phyloP scores from a whole-genome alignment of 805 yeast species.

The Yarrowia sp. region DNA sequence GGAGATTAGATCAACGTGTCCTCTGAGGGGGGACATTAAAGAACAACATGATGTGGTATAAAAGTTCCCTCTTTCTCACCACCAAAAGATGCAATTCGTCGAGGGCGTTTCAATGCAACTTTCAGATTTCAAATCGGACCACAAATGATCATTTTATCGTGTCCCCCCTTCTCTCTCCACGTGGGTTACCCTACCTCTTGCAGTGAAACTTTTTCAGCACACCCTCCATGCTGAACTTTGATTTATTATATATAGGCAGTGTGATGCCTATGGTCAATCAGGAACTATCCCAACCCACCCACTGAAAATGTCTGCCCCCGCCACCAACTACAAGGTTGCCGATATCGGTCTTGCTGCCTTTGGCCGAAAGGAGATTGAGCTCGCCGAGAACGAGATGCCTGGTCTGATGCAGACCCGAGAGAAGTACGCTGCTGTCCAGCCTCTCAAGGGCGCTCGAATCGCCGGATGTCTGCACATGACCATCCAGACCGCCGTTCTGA shows the following conservation, averaged over 20 bases:
- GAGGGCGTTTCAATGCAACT: too few species aligned
- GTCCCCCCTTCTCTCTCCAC: neutral
- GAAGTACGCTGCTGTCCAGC: conserved; percentile 89
- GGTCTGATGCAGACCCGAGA: conserved; percentile 98
- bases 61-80: neutral
- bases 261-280: neutral
- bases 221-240: conserved; percentile 2
- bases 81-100: neutral
- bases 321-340: conserved; percentile 89
- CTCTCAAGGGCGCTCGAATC: conserved; percentile 96
- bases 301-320: conserved; percentile 48
- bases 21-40: neutral
- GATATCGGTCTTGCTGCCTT: conserved; percentile 98
- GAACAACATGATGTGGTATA: neutral
- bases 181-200: conserved; percentile 28
- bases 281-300: conserved; percentile 4
- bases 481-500: conserved; percentile 97
- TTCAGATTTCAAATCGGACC: neutral
- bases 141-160: neutral
- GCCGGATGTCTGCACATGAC: conserved; percentile 99
- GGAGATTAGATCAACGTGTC: conserved; percentile 35
- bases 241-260: neutral
- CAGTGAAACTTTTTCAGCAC: conserved; percentile 35
- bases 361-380: conserved; percentile 99
- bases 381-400: conserved; percentile 99